These are phyloP conservation scores for Mollisia scopiformis DNA, from an alignment of 2,329 filamentous ascomycete genomes.

Conservation along the genomic window DNA sequence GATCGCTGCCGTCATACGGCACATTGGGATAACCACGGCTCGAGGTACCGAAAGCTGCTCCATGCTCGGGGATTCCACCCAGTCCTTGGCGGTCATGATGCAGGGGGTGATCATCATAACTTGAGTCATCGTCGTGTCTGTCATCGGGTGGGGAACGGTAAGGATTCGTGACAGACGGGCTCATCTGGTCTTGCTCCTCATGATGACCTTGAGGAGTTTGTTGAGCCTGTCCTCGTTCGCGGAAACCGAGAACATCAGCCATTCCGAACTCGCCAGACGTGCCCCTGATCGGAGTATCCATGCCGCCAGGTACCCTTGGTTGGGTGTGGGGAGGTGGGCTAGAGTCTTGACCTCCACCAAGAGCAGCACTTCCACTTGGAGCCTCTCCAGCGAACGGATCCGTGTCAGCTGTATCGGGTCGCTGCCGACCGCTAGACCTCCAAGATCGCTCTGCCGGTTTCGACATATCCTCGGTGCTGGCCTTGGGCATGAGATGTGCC, in stretches of 20 bases:
- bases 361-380: slow-evolving; percentile 69
- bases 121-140: slow-evolving; percentile 55
- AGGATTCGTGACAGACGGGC: slow-evolving; percentile 94
- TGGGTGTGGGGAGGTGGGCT: slow-evolving; percentile 52
- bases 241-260: slow-evolving; percentile 60
- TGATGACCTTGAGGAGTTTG: slow-evolving; percentile 40
- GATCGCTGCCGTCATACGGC: slow-evolving; percentile 71
- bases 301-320: slow-evolving; percentile 45
- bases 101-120: slow-evolving; percentile 30
- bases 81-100: slow-evolving; percentile 54
- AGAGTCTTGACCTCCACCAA: slow-evolving; percentile 75
- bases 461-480: slow-evolving; percentile 66
- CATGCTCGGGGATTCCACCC: slow-evolving; percentile 54
- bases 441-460: slow-evolving; percentile 59
- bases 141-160: slow-evolving; percentile 88
- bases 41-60: slow-evolving; percentile 56
- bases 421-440: slow-evolving; percentile 54
- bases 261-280: slow-evolving; percentile 62
- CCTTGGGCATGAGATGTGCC: slow-evolving; percentile 82
- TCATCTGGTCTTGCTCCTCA: slow-evolving; percentile 72
- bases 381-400: slow-evolving; percentile 74
- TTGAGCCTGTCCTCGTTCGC: slow-evolving; percentile 48
- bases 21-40: slow-evolving; percentile 51
- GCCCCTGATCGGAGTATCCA: slow-evolving; percentile 46
- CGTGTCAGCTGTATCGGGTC: slow-evolving; percentile 77